A percentile compares a stretch with the other conserved stretches of the same genome.
These are phyloP conservation scores for Saccharomycopsis amapae DNA, from an alignment of 805 yeast genomes.

Conservation along the genomic window DNA sequence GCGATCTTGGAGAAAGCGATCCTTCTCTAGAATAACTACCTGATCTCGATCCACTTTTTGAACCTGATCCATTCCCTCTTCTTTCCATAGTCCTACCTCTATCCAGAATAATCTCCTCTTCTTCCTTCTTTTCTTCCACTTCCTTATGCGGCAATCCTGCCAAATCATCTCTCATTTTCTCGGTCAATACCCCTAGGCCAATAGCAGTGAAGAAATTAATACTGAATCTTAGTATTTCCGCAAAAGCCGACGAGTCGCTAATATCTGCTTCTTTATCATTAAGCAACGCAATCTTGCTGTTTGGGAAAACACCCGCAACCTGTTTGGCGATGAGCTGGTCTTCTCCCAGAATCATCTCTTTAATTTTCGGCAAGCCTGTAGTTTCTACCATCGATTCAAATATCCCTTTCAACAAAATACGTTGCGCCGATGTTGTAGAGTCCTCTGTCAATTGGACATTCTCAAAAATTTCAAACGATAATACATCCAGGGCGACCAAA, in stretches of 20 bases:
- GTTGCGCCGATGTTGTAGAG: conserved; percentile 67
- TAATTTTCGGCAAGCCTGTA: conserved; percentile 50
- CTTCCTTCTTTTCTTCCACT: not conserved
- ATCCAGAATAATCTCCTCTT: not conserved
- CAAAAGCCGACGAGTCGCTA: conserved; percentile 26
- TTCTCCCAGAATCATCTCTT: conserved; percentile 44
- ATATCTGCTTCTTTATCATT: conserved; percentile 26
- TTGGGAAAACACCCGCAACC: conserved; percentile 60
- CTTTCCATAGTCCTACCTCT: not conserved
- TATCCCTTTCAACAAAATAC: conserved; percentile 76
- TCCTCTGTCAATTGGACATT: conserved; percentile 47
- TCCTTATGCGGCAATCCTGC: not conserved
- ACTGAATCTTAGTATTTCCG: conserved; percentile 60
- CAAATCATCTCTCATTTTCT: conserved; percentile 61
- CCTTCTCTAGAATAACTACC: too few relatives aligned
- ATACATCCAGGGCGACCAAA: conserved; percentile 58
- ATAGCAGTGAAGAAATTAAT: conserved; percentile 92
- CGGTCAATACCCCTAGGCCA: conserved; percentile 79
- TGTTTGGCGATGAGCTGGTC: conserved; percentile 35
- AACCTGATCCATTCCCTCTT: not conserved
- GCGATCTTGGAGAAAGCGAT: too few relatives aligned
- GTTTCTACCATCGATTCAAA: conserved; percentile 77
- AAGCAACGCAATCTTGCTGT: conserved; percentile 21
- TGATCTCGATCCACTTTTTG: too few relatives aligned
- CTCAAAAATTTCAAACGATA: conserved; percentile 57